These are phyloP conservation scores for Phytophthora syringae DNA, from an alignment of 352 stramenopile species.

Conservation along the genomic window DNA sequence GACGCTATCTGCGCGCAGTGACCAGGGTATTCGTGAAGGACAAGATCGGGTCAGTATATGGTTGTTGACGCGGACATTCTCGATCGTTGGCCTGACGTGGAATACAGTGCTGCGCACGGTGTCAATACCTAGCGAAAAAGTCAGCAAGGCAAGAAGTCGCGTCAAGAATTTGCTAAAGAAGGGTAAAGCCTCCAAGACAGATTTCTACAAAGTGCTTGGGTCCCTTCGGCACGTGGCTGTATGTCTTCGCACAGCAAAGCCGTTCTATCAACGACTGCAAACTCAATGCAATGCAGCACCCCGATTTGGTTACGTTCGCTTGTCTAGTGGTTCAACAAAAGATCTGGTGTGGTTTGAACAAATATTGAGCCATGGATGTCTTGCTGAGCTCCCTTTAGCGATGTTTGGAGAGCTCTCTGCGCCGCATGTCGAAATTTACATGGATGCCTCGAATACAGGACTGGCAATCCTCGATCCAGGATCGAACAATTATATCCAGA, in stretches of 20 bases:
- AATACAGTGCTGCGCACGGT: slow-evolving; percentile 11
- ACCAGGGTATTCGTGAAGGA: slow-evolving; percentile 10
- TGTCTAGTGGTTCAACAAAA: neutral
- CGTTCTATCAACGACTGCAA: slow-evolving; percentile 28
- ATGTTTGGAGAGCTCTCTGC: neutral
- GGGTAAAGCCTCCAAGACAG: no score
- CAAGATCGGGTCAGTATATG: slow-evolving; percentile 27
- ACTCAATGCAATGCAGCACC: neutral
- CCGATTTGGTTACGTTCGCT: neutral
- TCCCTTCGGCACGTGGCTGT: slow-evolving; percentile 30
- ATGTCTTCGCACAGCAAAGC: slow-evolving; percentile 23
- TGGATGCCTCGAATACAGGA: slow-evolving; percentile 3
- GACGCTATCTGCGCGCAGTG: slow-evolving; percentile 1
- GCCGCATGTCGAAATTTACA: slow-evolving; percentile 2
- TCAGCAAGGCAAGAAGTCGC: slow-evolving; percentile 10
- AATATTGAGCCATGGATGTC: neutral
- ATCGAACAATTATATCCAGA: neutral
- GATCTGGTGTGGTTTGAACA: neutral
- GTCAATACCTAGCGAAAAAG: slow-evolving; percentile 29
- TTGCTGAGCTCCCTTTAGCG: neutral
- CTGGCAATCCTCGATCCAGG: slow-evolving; percentile 4
- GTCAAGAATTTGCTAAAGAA: neutral
- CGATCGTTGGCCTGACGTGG: slow-evolving; percentile 14
- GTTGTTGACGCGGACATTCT: slow-evolving; percentile 12
- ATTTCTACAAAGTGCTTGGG: slow-evolving; percentile 22